These are phyloP conservation scores for Colletotrichum orchidophilum DNA, from an alignment of 2,329 filamentous ascomycete genomes.

Conservation along the genomic window DNA sequence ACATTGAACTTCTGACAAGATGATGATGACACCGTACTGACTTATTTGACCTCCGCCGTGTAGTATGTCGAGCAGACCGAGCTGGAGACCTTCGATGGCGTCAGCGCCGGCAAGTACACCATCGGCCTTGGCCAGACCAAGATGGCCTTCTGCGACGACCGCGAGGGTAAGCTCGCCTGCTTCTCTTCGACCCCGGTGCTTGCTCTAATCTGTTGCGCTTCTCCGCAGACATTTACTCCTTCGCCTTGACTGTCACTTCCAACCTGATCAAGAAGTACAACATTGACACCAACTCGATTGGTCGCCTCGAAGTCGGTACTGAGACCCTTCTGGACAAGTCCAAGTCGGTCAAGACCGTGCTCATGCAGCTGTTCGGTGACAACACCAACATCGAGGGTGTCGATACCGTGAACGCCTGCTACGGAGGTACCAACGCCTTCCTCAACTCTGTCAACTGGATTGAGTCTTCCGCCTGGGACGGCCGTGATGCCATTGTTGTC, in stretches of 20 bases:
- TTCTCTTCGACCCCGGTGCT: constrained; percentile 8
- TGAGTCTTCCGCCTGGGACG: constrained; percentile 88
- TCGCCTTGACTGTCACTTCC: constrained; percentile 80
- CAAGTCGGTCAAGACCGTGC: constrained; percentile 88
- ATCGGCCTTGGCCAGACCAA: constrained; percentile 91
- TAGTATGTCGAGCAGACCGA: constrained; percentile 87
- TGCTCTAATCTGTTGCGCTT: constrained; percentile 32
- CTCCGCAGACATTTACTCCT: constrained; percentile 82
- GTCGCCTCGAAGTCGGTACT: constrained; percentile 85
- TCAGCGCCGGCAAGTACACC: constrained; percentile 85
- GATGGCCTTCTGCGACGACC: constrained; percentile 92
- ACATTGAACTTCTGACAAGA: not conserved
- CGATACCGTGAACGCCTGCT: constrained; percentile 86
- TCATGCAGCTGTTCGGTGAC: constrained; percentile 87
- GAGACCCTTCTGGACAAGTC: constrained; percentile 90
- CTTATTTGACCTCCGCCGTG: constrained; percentile 1
- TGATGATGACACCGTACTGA: not conserved
- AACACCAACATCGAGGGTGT: constrained; percentile 88
- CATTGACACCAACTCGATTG: constrained; percentile 80
- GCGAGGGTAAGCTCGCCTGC: constrained; percentile 71
- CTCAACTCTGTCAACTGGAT: constrained; percentile 89
- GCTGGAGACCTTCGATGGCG: constrained; percentile 88
- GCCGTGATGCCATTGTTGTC: constrained; percentile 81
- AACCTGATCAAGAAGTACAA: constrained; percentile 85
- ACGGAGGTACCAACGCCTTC: constrained; percentile 85